Evolutionary conservation across 495 filamentous ascomycete species (phyloP).

Genomic region (Trichocladium antarcticum): DNA sequence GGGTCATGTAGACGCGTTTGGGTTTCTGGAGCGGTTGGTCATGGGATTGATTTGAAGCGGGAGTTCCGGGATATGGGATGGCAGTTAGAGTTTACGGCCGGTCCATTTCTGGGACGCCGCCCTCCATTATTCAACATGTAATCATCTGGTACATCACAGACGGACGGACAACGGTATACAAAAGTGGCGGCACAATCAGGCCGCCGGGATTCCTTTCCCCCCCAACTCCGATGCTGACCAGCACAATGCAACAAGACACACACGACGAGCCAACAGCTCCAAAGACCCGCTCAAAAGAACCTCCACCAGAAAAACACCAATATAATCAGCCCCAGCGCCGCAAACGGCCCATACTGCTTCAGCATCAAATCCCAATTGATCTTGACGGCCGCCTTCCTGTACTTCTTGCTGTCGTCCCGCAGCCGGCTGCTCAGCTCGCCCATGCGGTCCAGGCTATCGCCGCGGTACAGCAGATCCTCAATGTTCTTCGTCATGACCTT

Average conservation of each 20-base stretch:
- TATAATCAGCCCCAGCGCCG: slow-evolving; percentile 63
- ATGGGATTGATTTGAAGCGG: too few species aligned
- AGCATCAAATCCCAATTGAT: slow-evolving; percentile 97
- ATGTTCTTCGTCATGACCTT: slow-evolving; percentile 99
- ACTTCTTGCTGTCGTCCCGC: slow-evolving; percentile 88
- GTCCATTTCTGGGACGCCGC: not conserved
- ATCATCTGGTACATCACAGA: not conserved
- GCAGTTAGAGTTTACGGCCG: too few species aligned
- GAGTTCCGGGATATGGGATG: not conserved
- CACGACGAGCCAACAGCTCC: not conserved
- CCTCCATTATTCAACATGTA: not conserved
- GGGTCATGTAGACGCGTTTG: slow-evolving; percentile 31
- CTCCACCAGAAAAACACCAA: slow-evolving; percentile 82
- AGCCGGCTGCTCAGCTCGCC: slow-evolving; percentile 81
- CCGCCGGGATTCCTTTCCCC: not conserved
- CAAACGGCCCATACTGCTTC: slow-evolving; percentile 94
- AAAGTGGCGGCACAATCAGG: not conserved
- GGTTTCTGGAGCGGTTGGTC: too few species aligned
- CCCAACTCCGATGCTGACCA: slow-evolving; percentile 4
- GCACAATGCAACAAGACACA: not conserved
- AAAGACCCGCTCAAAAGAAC: slow-evolving; percentile 55
- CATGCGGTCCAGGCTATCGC: slow-evolving; percentile 93
- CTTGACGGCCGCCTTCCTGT: slow-evolving; percentile 79
- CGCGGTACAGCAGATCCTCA: slow-evolving; percentile 90
- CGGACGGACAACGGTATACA: not conserved